These are phyloP conservation scores for Abrus pulchellus DNA, from an alignment of 306 rosid species.

Conservation along the genomic window DNA sequence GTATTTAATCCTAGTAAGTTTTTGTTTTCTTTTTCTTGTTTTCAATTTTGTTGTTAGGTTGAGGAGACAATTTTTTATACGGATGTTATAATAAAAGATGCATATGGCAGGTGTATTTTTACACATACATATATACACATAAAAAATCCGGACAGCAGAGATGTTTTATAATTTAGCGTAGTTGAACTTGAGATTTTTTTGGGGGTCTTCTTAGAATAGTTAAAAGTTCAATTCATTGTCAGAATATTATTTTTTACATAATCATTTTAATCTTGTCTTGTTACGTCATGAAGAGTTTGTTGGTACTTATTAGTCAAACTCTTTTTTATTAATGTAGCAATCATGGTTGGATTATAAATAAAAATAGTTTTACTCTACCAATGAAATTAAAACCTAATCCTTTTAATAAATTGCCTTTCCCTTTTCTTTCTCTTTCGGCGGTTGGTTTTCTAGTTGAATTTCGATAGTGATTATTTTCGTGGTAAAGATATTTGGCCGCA, in stretches of 20 bases:
- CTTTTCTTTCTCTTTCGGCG: not conserved
- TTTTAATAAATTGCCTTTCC: not conserved
- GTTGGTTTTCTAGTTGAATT: not conserved
- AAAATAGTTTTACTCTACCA: not conserved
- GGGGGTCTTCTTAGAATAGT: not conserved
- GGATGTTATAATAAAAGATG: constrained; percentile 52
- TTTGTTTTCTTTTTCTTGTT: constrained; percentile 51
- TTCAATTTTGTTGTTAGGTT: constrained; percentile 40
- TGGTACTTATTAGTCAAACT: too few relatives aligned
- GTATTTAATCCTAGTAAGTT: constrained; percentile 52
- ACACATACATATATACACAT: not conserved
- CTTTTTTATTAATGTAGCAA: too few relatives aligned
- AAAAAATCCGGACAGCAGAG: constrained; percentile 35
- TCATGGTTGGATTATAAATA: too few relatives aligned
- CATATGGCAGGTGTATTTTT: not conserved
- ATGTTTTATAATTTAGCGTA: constrained; percentile 29
- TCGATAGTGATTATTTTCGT: too few relatives aligned
- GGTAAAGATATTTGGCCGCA: too few relatives aligned
- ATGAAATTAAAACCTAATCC: not conserved
- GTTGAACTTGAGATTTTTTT: not conserved
- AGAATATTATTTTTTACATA: too few relatives aligned
- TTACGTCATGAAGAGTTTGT: not conserved
- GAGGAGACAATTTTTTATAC: constrained; percentile 54
- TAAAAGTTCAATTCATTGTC: not conserved
- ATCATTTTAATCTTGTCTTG: not conserved